Percentiles rank a stretch among this genome's conserved stretches.
Conservation (phyloP, 169 alveolate species). For the Cryptosporidium parvum region DNA sequence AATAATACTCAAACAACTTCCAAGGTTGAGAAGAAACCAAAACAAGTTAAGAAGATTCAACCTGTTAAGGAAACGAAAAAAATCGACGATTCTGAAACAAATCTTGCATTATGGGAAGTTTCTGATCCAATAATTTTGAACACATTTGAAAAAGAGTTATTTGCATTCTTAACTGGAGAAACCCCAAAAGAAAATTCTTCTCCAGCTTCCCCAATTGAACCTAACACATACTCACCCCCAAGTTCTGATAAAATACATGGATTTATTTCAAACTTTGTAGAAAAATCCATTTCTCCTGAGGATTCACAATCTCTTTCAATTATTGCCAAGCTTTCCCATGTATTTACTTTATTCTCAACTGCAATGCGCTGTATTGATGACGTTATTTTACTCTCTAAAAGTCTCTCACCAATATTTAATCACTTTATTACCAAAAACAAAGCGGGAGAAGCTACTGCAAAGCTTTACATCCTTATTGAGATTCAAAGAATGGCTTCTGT, state of each 20-base stretch:
- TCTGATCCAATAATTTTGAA: neutral
- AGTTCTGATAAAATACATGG: neutral
- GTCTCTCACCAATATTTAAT: slow-evolving; percentile 23
- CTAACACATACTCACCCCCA: slow-evolving; percentile 44
- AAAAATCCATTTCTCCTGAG: neutral
- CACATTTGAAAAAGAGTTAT: slow-evolving; percentile 25
- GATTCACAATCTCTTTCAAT: slow-evolving; percentile 20
- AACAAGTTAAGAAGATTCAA: neutral
- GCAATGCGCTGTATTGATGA: slow-evolving; percentile 32
- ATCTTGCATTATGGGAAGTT: slow-evolving; percentile 15
- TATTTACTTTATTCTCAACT: slow-evolving; percentile 14
- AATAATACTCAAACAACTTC: slow-evolving; percentile 1
- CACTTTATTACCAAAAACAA: slow-evolving; percentile 12
- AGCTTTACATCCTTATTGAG: slow-evolving; percentile 52
- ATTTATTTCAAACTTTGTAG: slow-evolving; percentile 12
- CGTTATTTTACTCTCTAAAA: slow-evolving; percentile 14
- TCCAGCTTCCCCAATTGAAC: slow-evolving; percentile 13
- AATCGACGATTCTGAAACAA: slow-evolving; percentile 31
- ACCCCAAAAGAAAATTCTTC: slow-evolving; percentile 18
- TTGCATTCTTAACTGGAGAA: slow-evolving; percentile 14
- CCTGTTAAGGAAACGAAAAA: slow-evolving; percentile 21
- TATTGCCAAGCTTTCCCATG: slow-evolving; percentile 41
- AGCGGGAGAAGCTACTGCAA: slow-evolving; percentile 43
- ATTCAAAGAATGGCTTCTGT: slow-evolving; percentile 61
- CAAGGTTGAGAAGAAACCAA: slow-evolving; percentile 24